Evolutionary conservation across 2,329 filamentous ascomycete genomes (phyloP), one percentile per base, ranked within the genome.

Genomic region (Paracorniculantispora psalliotae): DNA sequence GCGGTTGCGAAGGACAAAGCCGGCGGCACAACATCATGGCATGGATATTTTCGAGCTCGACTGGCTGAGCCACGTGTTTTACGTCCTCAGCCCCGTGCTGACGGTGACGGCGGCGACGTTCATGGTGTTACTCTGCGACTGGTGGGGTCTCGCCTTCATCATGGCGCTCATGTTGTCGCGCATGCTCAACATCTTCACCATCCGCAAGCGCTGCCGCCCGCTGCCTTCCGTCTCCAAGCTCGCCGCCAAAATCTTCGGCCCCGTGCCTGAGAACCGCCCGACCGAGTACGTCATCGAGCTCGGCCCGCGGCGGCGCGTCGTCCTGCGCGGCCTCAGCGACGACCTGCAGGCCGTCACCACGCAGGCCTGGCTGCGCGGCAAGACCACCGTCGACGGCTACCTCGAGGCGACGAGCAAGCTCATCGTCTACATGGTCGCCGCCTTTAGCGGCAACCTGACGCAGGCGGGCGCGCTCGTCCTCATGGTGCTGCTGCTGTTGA

Each of bases 301-400:
- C 4, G 79, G 77, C 21, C 73, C 77, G 25, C 80, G 80, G 44
- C 74, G 79, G 0, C 77, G 76, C 64, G 75, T 86, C 1, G 72
- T 79, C 13, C 73, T 88, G 44, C 76, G 77, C 28, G 85, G 85
- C 4, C 67, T 73, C 4, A 74, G 79, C 8, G 75, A 80, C 33
- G 84, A 87, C 65, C 73, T 87, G 7, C 82, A 82, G 59, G 83
- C 83, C 30, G 76, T 87, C 43, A 86, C 83, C 1, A 78, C 80
- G 3, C 79, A 81, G 3, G 66, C 75, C 28, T 87, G 83, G 84
- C 69, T 88, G 48, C 73, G 77, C 12, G 72, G 77, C 41, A 78
- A 80, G 67, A 82, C 79, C 0, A 69, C 74, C 26, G 49, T 77
- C 2, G 79, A 86, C 62, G 75, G 78, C 30, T 81, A 79, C 64